phyloP scores from a whole-genome alignment of 495 filamentous ascomycete species.

The Trichoderma reesei region DNA sequence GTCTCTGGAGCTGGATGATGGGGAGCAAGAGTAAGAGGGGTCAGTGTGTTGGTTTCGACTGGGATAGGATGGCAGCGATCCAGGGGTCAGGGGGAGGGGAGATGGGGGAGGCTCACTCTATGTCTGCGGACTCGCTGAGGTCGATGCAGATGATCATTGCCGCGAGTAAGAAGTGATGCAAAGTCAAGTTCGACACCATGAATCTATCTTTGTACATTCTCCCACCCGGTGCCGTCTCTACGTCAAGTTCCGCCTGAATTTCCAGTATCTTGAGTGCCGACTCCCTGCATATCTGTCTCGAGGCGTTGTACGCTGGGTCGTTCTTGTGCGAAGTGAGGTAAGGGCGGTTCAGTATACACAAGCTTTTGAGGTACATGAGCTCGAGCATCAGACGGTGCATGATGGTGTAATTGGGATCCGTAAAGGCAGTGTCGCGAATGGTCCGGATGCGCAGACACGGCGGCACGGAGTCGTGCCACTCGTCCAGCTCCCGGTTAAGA shows the following conservation, averaged over 20 bases:
- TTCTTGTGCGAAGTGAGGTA: constrained; percentile 26
- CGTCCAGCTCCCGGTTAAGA: constrained; percentile 27
- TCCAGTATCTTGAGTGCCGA: constrained; percentile 30
- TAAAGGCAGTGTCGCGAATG: constrained; percentile 25
- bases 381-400: constrained; percentile 29
- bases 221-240: constrained; percentile 28
- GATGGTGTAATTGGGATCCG: constrained; percentile 24
- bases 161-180: constrained; percentile 35
- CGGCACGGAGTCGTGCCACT: constrained; percentile 22
- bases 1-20: constrained; percentile 16
- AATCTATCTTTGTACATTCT: constrained; percentile 28
- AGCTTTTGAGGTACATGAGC: constrained; percentile 30
- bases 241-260: constrained; percentile 28
- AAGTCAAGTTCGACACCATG: constrained; percentile 27
- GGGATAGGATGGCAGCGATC: no score
- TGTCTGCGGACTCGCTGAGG: constrained; percentile 22
- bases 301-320: constrained; percentile 21
- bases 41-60: background rate
- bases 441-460: constrained; percentile 21
- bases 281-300: constrained; percentile 30
- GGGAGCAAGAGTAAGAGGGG: background rate
- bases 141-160: constrained; percentile 34
- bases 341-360: constrained; percentile 33
- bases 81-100: background rate
- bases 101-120: constrained; percentile 8